These are phyloP conservation scores for Microcyclosporella mali DNA, from an alignment of 2,329 filamentous ascomycete genomes.

Conservation along the genomic window DNA sequence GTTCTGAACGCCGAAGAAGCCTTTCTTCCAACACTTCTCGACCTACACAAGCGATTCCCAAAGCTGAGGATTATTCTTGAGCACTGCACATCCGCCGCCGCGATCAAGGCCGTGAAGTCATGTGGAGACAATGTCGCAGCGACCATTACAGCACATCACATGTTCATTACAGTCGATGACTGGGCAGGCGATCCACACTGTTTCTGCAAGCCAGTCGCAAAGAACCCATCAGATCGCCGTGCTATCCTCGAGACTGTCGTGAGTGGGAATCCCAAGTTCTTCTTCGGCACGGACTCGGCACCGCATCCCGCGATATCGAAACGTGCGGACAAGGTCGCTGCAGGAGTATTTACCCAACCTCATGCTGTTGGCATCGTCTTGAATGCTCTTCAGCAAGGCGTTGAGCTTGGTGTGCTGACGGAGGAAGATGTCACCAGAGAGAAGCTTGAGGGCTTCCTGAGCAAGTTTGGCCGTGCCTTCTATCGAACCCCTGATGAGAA, in stretches of 20 bases:
- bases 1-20: slow-evolving; percentile 62
- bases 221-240: slow-evolving; percentile 63
- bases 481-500: slow-evolving; percentile 47
- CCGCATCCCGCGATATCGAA: slow-evolving; percentile 61
- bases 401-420: slow-evolving; percentile 48
- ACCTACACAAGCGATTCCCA: slow-evolving; percentile 70
- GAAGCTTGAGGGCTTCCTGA: slow-evolving; percentile 53
- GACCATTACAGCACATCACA: slow-evolving; percentile 81
- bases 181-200: slow-evolving; percentile 65
- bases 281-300: slow-evolving; percentile 69
- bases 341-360: slow-evolving; percentile 75
- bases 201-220: slow-evolving; percentile 66
- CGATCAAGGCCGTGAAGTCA: slow-evolving; percentile 67
- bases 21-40: slow-evolving; percentile 74
- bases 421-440: slow-evolving; percentile 51
- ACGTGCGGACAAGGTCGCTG: slow-evolving; percentile 53
- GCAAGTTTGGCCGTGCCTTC: slow-evolving; percentile 51
- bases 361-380: slow-evolving; percentile 62
- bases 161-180: slow-evolving; percentile 73
- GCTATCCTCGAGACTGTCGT: slow-evolving; percentile 62
- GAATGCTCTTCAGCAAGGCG: slow-evolving; percentile 57
- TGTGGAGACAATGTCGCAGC: slow-evolving; percentile 73
- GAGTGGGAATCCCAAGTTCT: slow-evolving; percentile 59
- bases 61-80: slow-evolving; percentile 62
- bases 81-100: slow-evolving; percentile 81